Base-by-base conservation (phyloP, 306 rosid species). In the Trifolium subterraneum region DNA sequence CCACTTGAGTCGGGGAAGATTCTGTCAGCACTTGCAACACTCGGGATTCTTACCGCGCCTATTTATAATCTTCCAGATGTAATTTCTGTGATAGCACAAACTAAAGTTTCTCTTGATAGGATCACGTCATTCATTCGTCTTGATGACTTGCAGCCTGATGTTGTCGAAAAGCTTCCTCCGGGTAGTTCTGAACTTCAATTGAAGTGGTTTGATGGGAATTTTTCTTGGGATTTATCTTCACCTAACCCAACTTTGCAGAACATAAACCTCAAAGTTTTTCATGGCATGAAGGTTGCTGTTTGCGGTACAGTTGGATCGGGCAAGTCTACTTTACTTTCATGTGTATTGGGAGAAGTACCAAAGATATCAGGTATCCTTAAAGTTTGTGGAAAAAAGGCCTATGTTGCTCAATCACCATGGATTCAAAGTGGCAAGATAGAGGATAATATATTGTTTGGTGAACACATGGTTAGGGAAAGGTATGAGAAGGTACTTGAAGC, bases 361-460 rank as follows among this genome's bases (percentile, higher is more conserved):
- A 90, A 85, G 85, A 68, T 85, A 66, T 86, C 92, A 2, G 97
- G 98, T 51, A 51, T 50, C 8, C 31, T 90, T 47, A 89, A 68
- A 78, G 84, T 93, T 71, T 93, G 98, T 70, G 97, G 98, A 52
- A 79, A 89, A 31, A 90, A 86, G 88, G 98, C 98, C 70, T 93
- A 87, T 52, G 97, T 89, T 52, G 78, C 97, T 82, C 98, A 93
- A 78, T 93, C 97, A 10, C 92, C 98, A 22, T 93, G 98, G 97
- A 89, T 93, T 83, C 98, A 89, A 62, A 93, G 97, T 47, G 98
- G 97, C 8, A 90, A 85, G 83, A 84, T 93, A 50, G 98, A 90
- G 73, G 88, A 90, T 35, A 93, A 90, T 76, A 89, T 89, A 74
- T 71, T 93, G 78, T 93, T 90, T 78, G 93, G 97, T 9, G 77